Evolutionary conservation across 2,329 filamentous ascomycete genomes (phyloP).

Genomic region (Beauveria sp.): DNA sequence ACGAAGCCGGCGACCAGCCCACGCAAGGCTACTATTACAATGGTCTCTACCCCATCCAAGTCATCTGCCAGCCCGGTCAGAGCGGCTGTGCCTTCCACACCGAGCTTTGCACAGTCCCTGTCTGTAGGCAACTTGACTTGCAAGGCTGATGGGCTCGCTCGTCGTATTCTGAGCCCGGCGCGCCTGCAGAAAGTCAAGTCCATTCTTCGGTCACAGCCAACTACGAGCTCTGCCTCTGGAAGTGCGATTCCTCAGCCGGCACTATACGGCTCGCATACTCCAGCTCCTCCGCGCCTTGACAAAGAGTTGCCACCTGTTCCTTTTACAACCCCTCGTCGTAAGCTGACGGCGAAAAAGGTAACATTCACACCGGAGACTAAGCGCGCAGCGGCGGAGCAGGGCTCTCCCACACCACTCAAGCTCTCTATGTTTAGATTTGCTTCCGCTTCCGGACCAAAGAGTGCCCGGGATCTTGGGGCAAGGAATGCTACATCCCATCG

Average conservation of each 20-base stretch:
- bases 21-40: not conserved
- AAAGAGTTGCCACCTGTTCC: conserved; percentile 46
- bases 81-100: not conserved
- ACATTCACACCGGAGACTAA: conserved; percentile 71
- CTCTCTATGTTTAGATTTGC: conserved; percentile 33
- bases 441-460: conserved; percentile 21
- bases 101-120: conserved; percentile 40
- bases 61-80: not conserved
- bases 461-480: conserved; percentile 19
- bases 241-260: conserved; percentile 42
- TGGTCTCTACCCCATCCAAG: conserved; percentile 7
- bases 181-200: conserved; percentile 51
- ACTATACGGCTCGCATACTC: conserved; percentile 36
- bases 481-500: conserved; percentile 17
- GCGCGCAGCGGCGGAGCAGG: conserved; percentile 33
- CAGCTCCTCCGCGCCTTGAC: conserved; percentile 36
- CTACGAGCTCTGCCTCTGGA: conserved; percentile 29
- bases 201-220: conserved; percentile 40
- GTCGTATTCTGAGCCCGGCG: conserved; percentile 39
- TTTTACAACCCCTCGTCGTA: conserved; percentile 60
- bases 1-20: conserved; percentile 34
- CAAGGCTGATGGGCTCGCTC: conserved; percentile 26
- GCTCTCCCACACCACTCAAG: conserved; percentile 52
- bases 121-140: conserved; percentile 39
- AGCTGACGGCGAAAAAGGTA: conserved; percentile 60